Percentiles rank a stretch among this genome's conserved stretches.
Conservation (phyloP, 164 flowering plant species). For the Amborella trichopoda region DNA sequence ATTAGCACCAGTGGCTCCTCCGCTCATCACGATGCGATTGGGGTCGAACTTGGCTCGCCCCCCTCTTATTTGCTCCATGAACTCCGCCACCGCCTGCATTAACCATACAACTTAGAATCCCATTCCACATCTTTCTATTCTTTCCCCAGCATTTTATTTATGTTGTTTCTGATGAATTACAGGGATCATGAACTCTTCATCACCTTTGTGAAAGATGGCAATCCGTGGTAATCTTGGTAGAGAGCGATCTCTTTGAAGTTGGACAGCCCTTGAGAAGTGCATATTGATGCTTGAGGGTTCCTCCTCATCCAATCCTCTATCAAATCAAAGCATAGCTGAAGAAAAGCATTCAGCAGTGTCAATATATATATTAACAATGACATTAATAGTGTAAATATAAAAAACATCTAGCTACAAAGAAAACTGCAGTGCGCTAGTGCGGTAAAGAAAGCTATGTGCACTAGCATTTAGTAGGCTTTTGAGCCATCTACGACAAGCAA, state of each 20-base stretch:
- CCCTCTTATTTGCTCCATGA: slow-evolving; percentile 65
- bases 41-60: slow-evolving; percentile 59
- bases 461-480: too few species aligned
- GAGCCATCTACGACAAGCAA: too few species aligned
- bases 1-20: slow-evolving; percentile 86
- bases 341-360: too few species aligned
- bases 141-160: not conserved
- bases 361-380: too few species aligned
- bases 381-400: not conserved
- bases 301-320: slow-evolving; percentile 14
- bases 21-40: slow-evolving; percentile 58
- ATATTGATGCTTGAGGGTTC: slow-evolving; percentile 9
- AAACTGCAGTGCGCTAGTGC: not conserved
- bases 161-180: not conserved
- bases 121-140: not conserved
- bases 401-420: not conserved
- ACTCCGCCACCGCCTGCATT: slow-evolving; percentile 55
- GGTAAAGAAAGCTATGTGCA: not conserved
- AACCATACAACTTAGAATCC: not conserved
- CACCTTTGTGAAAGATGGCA: slow-evolving; percentile 15
- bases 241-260: slow-evolving; percentile 21
- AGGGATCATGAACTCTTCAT: not conserved
- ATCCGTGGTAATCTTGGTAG: slow-evolving; percentile 29
- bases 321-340: slow-evolving; percentile 19
- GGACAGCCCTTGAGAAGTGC: slow-evolving; percentile 10